Percentiles rank a stretch among this genome's conserved stretches.
Evolutionary conservation across 148 eudicot genomes (phyloP).

Genomic region (Linanthus parryae): DNA sequence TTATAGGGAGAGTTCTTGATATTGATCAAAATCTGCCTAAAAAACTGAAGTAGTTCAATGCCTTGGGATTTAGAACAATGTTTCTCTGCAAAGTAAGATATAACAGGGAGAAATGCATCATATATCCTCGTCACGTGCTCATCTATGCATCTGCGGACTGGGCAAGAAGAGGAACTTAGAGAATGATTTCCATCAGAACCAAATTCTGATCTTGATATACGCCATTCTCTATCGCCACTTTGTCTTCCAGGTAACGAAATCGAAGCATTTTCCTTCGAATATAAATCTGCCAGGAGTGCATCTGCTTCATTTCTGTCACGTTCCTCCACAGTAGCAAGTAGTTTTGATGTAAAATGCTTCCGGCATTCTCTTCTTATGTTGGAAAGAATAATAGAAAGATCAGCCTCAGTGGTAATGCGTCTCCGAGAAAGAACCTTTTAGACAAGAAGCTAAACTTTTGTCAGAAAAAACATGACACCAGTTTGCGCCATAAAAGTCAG

Average conservation of each 20-base stretch:
- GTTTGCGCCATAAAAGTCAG: not conserved
- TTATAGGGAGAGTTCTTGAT: conserved; percentile 63
- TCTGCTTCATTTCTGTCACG: conserved; percentile 61
- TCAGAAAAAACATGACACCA: no score
- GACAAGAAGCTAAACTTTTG: no score
- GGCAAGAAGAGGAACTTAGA: conserved; percentile 59
- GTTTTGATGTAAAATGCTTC: conserved; percentile 35
- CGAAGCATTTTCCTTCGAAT: conserved; percentile 45
- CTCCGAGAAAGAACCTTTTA: conserved; percentile 71
- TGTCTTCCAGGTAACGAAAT: conserved; percentile 85
- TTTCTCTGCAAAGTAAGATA: conserved; percentile 40
- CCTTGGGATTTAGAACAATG: conserved; percentile 34
- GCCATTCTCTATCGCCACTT: conserved; percentile 95
- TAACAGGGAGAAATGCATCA: conserved; percentile 44
- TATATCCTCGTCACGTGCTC: conserved; percentile 82
- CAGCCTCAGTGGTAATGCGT: conserved; percentile 55
- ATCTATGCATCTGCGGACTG: conserved; percentile 78
- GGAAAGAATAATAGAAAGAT: conserved; percentile 39
- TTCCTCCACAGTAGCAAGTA: conserved; percentile 44
- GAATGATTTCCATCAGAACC: conserved; percentile 49
- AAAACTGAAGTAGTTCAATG: conserved; percentile 38
- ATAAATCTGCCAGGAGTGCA: conserved; percentile 46
- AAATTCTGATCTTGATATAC: conserved; percentile 80
- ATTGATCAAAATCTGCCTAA: conserved; percentile 39
- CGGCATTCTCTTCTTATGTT: conserved; percentile 65